Evolutionary conservation across 2,329 filamentous ascomycete species (phyloP).

Genomic region (Huntiella abstrusa): DNA sequence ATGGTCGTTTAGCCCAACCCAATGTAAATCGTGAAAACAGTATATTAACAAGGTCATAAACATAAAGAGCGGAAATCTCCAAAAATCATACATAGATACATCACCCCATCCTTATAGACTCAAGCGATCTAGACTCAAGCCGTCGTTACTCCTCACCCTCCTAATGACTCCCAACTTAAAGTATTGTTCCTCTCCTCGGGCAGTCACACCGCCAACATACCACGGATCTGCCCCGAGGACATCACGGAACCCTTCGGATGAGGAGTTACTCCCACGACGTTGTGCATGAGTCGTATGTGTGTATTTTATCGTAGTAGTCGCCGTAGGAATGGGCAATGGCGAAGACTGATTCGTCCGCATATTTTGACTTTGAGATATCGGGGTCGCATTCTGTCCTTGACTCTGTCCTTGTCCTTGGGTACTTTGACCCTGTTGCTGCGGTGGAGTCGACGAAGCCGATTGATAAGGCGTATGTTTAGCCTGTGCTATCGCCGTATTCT

Average conservation of each 20-base stretch:
- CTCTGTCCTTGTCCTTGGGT: too few relatives aligned
- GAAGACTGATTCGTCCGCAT: conserved; percentile 11
- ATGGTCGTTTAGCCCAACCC: too few relatives aligned
- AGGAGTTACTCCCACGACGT: conserved; percentile 55
- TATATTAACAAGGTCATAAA: too few relatives aligned
- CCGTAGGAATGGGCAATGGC: conserved; percentile 12
- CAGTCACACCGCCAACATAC: conserved; percentile 64
- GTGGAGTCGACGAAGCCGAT: conserved; percentile 13
- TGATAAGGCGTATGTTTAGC: conserved; percentile 16
- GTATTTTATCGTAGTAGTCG: conserved; percentile 4
- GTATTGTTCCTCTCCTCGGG: conserved; percentile 59
- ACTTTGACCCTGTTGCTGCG: conserved; percentile 9
- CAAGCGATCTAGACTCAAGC: conserved; percentile 54
- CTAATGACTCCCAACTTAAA: conserved; percentile 64
- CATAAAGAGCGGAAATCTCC: too few relatives aligned
- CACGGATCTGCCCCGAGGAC: conserved; percentile 56
- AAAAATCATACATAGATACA: not conserved
- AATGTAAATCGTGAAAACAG: too few relatives aligned
- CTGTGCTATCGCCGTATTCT: conserved; percentile 20
- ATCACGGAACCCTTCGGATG: conserved; percentile 57
- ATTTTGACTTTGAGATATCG: too few relatives aligned
- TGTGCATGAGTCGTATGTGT: too few relatives aligned
- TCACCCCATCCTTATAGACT: conserved; percentile 38
- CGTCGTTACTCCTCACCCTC: conserved; percentile 52
- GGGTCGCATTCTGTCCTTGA: too few relatives aligned